Conservation (phyloP, 306 rosid species). For the Rosa multiflora region DNA sequence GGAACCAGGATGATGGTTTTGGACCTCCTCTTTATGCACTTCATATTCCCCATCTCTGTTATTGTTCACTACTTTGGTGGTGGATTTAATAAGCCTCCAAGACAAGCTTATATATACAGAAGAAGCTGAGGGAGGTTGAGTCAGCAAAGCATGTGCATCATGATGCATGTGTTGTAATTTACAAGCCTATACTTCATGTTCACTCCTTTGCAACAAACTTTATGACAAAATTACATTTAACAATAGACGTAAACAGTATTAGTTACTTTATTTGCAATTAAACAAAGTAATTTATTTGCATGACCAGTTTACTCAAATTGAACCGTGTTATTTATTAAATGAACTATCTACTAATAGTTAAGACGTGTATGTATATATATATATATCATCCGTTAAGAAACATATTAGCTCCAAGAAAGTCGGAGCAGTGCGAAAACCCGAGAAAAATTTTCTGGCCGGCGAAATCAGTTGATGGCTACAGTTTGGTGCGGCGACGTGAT, state of each 20-base stretch:
- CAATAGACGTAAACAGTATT: background rate
- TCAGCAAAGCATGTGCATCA: conserved; percentile 14
- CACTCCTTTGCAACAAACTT: background rate
- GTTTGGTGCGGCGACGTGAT: too few relatives aligned
- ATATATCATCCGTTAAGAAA: too few relatives aligned
- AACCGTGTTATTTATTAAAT: background rate
- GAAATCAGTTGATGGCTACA: too few relatives aligned
- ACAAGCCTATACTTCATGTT: too few relatives aligned
- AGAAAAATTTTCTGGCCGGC: too few relatives aligned
- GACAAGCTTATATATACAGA: background rate
- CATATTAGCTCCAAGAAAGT: too few relatives aligned
- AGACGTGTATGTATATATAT: too few relatives aligned
- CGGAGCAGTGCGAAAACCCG: too few relatives aligned
- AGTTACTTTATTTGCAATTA: background rate
- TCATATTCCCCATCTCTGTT: conserved; percentile 28
- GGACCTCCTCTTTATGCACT: conserved; percentile 22
- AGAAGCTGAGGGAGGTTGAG: background rate
- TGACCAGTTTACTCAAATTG: background rate
- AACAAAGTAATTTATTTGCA: too few relatives aligned
- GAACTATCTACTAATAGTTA: too few relatives aligned
- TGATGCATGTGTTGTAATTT: background rate
- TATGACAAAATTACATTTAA: background rate
- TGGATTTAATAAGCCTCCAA: background rate
- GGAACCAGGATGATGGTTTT: conserved; percentile 60
- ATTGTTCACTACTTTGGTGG: background rate